Base-by-base conservation (phyloP, 192 early-diverging fungal genomes). In the Backusella parvicylindrica region DNA sequence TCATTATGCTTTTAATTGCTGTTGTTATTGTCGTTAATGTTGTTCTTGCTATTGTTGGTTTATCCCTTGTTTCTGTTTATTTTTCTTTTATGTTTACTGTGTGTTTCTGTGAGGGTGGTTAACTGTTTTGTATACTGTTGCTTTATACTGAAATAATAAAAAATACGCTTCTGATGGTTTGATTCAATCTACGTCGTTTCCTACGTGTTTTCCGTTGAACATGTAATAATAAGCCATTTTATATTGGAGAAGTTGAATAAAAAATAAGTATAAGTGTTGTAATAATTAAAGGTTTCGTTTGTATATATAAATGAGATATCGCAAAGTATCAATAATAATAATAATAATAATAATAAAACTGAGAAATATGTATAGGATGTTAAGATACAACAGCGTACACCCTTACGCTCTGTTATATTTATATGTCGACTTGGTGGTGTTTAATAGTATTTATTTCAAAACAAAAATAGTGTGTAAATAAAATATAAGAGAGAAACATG, bases 161-260 rank as follows among this genome's bases (percentile, higher is more conserved):
- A 60, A 26, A 6, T 60, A 60, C 28, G 53, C 26, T 60, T 23
- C 35, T 37, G 15, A 2, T 37, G 21, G 15, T 47, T 41, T 28
- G 15, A 41, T 38, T 70, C 68, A 70, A 41, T 37, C 68, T 41
- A 70, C 68, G 28, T 70, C 68, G 28, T 70, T 70, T 41, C 68
- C 68, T 28, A 70, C 68, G 41, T 70, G 68, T 28, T 70, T 70
- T 26, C 68, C 68, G 68, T 70, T 70, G 38, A 70, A 30, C 68
- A 70, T 70, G 28, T 70, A 70, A 47, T 38, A 70, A 41, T 70
- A 70, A 47, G 68, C 38, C 68, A 70, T 70, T 60, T 23, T 60
- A 12, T 60, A 60, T 6, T 60, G 53, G 28, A 13, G 53, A 0
- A 23, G 53, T 47, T 47, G 16, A n/a, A 11, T 60, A 60, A 28